phyloP scores from a whole-genome alignment of 2,329 filamentous ascomycete species.

The Lachnellula occidentalis region DNA sequence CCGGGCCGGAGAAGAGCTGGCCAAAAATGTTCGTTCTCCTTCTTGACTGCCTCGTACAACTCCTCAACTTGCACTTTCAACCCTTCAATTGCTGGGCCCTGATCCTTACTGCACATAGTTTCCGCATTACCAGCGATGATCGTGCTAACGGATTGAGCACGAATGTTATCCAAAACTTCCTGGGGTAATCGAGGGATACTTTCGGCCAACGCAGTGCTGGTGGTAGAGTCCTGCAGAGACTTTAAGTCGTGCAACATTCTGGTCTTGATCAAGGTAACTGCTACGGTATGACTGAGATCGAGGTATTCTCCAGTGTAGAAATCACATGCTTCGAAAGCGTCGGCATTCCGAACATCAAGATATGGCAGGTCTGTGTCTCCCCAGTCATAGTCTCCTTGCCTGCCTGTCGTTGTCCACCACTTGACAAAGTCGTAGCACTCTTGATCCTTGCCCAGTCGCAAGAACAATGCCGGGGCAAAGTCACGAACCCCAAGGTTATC shows the following conservation, averaged over 20 bases:
- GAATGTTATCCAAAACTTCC: constrained; percentile 29
- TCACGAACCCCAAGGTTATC: constrained; percentile 42
- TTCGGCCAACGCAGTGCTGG: constrained; percentile 3
- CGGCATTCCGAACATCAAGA: constrained; percentile 35
- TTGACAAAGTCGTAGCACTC: constrained; percentile 45
- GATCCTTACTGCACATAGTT: constrained; percentile 15
- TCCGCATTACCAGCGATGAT: constrained; percentile 19
- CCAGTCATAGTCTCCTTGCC: constrained; percentile 33
- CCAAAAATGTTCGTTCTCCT: constrained; percentile 27
- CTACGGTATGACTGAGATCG: constrained; percentile 18
- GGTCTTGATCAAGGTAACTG: constrained; percentile 34
- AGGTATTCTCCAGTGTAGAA: constrained; percentile 9
- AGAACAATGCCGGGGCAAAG: constrained; percentile 36
- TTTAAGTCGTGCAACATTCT: constrained; percentile 32
- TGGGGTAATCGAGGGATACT: constrained; percentile 21
- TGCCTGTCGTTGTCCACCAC: constrained; percentile 35
- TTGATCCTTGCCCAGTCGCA: constrained; percentile 45
- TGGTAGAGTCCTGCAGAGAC: constrained; percentile 21
- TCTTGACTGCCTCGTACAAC: constrained; percentile 19
- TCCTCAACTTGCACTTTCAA: constrained; percentile 25
- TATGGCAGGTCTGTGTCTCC: constrained; percentile 31
- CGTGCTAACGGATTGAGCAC: constrained; percentile 18
- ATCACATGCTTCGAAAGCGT: constrained; percentile 36
- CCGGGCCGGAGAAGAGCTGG: constrained; percentile 22
- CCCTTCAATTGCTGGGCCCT: constrained; percentile 13